These are phyloP conservation scores for Phialophora expanda DNA, from an alignment of 2,329 filamentous ascomycete genomes.

Conservation along the genomic window DNA sequence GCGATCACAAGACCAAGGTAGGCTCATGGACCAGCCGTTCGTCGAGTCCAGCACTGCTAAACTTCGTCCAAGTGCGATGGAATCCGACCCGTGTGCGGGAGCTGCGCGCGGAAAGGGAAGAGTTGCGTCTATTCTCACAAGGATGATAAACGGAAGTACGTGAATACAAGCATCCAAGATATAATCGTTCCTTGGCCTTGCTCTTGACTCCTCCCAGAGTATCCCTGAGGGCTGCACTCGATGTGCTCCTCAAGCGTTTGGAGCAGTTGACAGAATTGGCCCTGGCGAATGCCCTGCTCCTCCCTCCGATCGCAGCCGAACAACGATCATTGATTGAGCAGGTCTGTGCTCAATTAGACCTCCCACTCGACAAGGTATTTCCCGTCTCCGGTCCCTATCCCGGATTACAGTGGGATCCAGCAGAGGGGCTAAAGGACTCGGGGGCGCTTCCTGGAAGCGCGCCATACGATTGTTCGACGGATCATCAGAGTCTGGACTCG, in stretches of 20 bases:
- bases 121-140: constrained; percentile 16
- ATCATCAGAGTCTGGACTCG: no score
- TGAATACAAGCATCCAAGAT: no score
- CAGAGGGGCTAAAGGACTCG: no score
- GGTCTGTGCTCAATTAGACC: not conserved
- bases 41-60: not conserved
- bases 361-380: not conserved
- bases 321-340: not conserved
- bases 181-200: no score
- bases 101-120: not conserved
- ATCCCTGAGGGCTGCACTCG: constrained; percentile 15
- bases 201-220: constrained; percentile 5
- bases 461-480: no score
- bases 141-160: constrained; percentile 16
- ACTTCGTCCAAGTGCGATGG: not conserved
- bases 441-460: no score
- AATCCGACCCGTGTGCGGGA: not conserved
- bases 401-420: not conserved
- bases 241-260: constrained; percentile 14
- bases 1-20: constrained; percentile 16
- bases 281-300: constrained; percentile 3
- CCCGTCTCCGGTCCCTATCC: not conserved
- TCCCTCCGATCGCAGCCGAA: constrained; percentile 2
- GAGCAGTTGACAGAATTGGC: not conserved
- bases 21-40: not conserved